Base-by-base conservation (phyloP, 257 asterid genomes). In the Penstemon newberryi region DNA sequence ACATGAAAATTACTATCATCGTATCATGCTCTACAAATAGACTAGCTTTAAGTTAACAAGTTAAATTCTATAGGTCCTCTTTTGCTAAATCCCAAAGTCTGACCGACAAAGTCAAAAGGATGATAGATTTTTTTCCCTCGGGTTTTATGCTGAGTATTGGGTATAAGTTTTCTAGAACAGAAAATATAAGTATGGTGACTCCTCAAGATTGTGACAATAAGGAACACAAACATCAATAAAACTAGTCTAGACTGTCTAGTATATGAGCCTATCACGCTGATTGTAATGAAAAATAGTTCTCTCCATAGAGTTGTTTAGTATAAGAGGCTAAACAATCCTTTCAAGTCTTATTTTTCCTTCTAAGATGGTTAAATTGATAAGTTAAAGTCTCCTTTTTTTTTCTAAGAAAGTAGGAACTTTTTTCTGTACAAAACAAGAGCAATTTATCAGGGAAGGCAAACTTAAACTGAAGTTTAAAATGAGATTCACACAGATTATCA, bases 401-500 rank as follows among this genome's bases (percentile, higher is more conserved):
- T 42, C 25, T 33, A 63, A 42, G 53, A 63, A 45, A 41, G 19
- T 6, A 6, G 0, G 38, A 44, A 41, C 33, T 25, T 25, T 40
- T 63, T 40, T 63, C 56, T 9, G 11, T 3, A 7, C 8, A 46
- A 46, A 41, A 25, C 44, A 56, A 47, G 36, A 69, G 33, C 37
- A 49, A 55, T 56, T 55, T 39, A 49, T 15, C 25, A 58, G 63
- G 47, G 50, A 46, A 62, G 10, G 55, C 33, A 38, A 74, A 64
- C 33, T 64, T 11, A 63, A 73, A 50, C 43, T 43, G 57, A 60
- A 52, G 64, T 51, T 51, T 55, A 47, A 55, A 56, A 65, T 49
- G 51, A 59, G 9, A 43, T n/a, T 56, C 52, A 46, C 19, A 9
- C 51, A 9, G 64, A 56, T 18, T 11, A 40, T 38, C 45, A 60